phyloP scores from a whole-genome alignment of 805 yeast genomes.

The Naumovozyma dairenensis region DNA sequence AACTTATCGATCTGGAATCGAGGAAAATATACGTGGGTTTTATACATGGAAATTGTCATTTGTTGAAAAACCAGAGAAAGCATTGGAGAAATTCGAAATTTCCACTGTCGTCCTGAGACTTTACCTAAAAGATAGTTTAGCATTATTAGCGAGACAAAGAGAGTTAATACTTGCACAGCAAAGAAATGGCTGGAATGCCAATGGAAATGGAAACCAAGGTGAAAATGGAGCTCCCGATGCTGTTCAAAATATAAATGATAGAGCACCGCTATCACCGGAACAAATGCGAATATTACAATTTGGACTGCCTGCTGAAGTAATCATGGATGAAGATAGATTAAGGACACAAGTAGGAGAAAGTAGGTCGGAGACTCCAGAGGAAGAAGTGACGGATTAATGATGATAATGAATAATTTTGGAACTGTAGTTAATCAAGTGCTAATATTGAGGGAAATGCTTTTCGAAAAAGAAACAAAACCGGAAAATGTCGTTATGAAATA shows the following conservation, averaged over 20 bases:
- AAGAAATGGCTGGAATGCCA: conserved; percentile 10
- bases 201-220: not conserved
- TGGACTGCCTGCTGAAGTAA: conserved; percentile 14
- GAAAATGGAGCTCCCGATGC: conserved; percentile 4
- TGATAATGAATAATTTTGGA: not conserved
- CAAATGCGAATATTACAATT: conserved; percentile 22
- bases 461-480: not conserved
- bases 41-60: conserved; percentile 24
- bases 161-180: conserved; percentile 24
- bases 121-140: conserved; percentile 26
- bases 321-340: no score
- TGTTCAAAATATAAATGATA: conserved; percentile 7
- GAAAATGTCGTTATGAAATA: not conserved
- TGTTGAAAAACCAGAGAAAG: conserved; percentile 18
- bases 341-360: no score
- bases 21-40: conserved; percentile 20
- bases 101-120: conserved; percentile 26
- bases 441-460: no score
- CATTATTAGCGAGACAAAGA: conserved; percentile 27
- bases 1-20: conserved; percentile 13
- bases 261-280: conserved; percentile 15
- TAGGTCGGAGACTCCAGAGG: conserved; percentile 24
- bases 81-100: conserved; percentile 23
- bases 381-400: conserved; percentile 11
- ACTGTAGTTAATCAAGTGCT: no score